Evolutionary conservation across 1,139 yeast genomes (phyloP), one percentile per base, ranked within the genome.

Genomic region (Hanseniaspora sp.): DNA sequence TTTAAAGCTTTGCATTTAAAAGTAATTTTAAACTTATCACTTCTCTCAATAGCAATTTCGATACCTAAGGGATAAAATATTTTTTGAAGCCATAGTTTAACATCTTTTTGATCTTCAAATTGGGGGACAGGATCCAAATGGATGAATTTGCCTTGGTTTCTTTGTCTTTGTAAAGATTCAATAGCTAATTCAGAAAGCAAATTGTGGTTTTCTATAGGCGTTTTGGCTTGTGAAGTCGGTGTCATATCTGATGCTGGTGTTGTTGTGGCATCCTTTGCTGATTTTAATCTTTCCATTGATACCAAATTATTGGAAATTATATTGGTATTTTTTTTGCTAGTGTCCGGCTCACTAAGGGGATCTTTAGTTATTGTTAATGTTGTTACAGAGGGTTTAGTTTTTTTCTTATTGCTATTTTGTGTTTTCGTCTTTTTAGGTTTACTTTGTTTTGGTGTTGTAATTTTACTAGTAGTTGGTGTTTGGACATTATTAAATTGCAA

Each of bases 71-170:
- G 69, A 23, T 71, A 68, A 48, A 75, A 68, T 55, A 70, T 69
- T 41, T 74, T 68, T 61, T 74, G 82, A 46, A 83, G 65, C 88
- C 88, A 83, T 1, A 87, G 86, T 64, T 83, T 83, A 60, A 83
- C 80, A 35, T 76, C 78, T 40, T 70, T 64, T 58, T 72, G 71
- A 52, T 71, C 70, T 40, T 66, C 63, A 58, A 76, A 77, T 48
- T 67, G 61, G 1, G 74, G 74, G 18, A 70, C 67, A 7, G 74
- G 69, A 56, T 67, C 70, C 53, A 67, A 56, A 60, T 67, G 70
- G 35, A 67, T 66, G 43, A 66, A 57, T 56, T 64, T 66, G 53
- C 64, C 64, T 58, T 66, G 65, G 55, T 62, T 60, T 45, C 60
- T 58, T 56, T 59, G 61, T 43, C 58, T 41, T 46, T 54, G 38